Evolutionary conservation across 352 stramenopile species (phyloP).

Genomic region (Poterioochromonas sp.): DNA sequence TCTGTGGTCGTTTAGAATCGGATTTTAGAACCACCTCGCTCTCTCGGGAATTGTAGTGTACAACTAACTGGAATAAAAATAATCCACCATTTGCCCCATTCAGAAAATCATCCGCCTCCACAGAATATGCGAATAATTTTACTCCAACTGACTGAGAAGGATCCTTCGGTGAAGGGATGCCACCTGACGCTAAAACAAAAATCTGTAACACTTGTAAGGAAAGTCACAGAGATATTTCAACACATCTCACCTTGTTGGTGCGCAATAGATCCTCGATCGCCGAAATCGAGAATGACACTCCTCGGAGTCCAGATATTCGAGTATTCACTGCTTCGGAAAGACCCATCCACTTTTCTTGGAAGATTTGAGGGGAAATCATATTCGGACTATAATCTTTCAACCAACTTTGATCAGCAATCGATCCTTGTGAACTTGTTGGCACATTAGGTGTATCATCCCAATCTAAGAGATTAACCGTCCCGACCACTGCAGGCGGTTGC

Average conservation of each 20-base stretch:
- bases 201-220: slow-evolving; percentile 47
- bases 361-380: slow-evolving; percentile 35
- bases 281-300: not conserved
- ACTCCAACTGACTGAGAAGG: slow-evolving; percentile 53
- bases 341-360: slow-evolving; percentile 41
- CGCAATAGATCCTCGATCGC: not conserved
- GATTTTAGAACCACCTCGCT: no score
- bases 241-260: slow-evolving; percentile 16
- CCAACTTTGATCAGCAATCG: not conserved
- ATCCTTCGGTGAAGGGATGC: no score
- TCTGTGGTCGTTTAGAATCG: no score
- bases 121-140: slow-evolving; percentile 69
- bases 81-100: not conserved
- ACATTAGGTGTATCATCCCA: slow-evolving; percentile 42
- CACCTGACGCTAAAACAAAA: slow-evolving; percentile 65
- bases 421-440: slow-evolving; percentile 42
- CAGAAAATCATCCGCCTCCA: slow-evolving; percentile 41
- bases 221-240: slow-evolving; percentile 44
- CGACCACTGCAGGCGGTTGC: slow-evolving; percentile 31
- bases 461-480: slow-evolving; percentile 17
- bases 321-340: slow-evolving; percentile 24
- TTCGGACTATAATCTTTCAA: slow-evolving; percentile 29
- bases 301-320: not conserved
- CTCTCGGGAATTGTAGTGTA: no score
- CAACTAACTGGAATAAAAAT: slow-evolving; percentile 13